Evolutionary conservation across 192 early-diverging fungal genomes (phyloP).

Genomic region (Geranomyces variabilis): DNA sequence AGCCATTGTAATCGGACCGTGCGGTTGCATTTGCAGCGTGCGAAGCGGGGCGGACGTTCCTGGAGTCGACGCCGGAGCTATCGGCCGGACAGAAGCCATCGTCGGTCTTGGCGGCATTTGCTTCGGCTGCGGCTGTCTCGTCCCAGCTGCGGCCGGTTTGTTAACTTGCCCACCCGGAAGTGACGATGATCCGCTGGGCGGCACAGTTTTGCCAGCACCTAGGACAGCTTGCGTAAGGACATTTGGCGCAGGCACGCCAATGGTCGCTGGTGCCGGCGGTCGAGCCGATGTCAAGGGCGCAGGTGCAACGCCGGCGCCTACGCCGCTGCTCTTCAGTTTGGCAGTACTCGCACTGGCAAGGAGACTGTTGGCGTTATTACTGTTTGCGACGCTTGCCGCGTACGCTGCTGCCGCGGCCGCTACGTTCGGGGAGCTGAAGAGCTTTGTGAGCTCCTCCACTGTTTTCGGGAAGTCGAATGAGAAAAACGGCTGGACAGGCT

Average conservation of each 20-base stretch:
- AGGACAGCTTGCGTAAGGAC: constrained; percentile 16
- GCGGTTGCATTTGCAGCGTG: neutral
- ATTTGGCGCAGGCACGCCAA: constrained; percentile 13
- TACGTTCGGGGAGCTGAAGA: constrained; percentile 23
- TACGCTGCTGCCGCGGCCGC: constrained; percentile 21
- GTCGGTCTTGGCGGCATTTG: too few relatives aligned
- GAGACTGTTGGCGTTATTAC: constrained; percentile 4
- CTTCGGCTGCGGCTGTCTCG: too few relatives aligned
- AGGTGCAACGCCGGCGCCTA: neutral
- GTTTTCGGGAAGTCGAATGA: constrained; percentile 33
- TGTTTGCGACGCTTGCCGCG: constrained; percentile 5
- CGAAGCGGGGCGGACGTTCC: neutral
- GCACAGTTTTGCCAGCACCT: neutral
- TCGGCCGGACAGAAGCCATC: too few relatives aligned
- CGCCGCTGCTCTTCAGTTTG: neutral
- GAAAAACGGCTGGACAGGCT: constrained; percentile 9
- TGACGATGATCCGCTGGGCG: too few relatives aligned
- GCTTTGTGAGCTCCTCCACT: constrained; percentile 19
- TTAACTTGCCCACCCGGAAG: too few relatives aligned
- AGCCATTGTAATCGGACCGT: neutral
- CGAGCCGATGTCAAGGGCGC: neutral
- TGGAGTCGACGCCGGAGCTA: neutral
- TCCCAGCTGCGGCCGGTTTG: too few relatives aligned
- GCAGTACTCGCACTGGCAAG: too few relatives aligned
- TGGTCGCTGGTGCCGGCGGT: neutral